Percentiles rank a stretch among this genome's conserved stretches.
These are phyloP conservation scores for Colletotrichum simmondsii DNA, from an alignment of 2,329 filamentous ascomycete species.

Conservation along the genomic window DNA sequence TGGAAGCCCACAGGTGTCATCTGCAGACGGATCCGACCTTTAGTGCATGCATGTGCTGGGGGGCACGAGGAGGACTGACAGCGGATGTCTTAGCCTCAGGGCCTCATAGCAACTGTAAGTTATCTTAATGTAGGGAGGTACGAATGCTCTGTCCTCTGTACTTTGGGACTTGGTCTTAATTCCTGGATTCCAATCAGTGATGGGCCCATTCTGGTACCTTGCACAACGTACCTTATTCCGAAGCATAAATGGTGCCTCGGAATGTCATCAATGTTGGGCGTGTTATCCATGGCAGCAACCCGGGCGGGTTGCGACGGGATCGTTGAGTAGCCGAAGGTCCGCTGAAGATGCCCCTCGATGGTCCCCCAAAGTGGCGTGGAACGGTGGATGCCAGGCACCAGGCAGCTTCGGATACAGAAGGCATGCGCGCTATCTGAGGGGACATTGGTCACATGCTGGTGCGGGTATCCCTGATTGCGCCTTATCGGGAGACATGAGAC, in stretches of 20 bases:
- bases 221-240: not conserved
- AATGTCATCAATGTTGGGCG: not conserved
- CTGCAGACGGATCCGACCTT: conserved; percentile 34
- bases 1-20: conserved; percentile 32
- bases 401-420: conserved; percentile 15
- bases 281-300: conserved; percentile 7
- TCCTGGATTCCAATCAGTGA: not conserved
- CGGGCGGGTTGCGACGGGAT: conserved; percentile 13
- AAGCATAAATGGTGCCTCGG: conserved; percentile 14
- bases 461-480: conserved; percentile 17
- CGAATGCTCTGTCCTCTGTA: not conserved
- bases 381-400: conserved; percentile 24
- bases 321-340: conserved; percentile 19
- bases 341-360: conserved; percentile 19
- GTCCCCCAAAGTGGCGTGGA: conserved; percentile 7
- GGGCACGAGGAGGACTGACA: conserved; percentile 17
- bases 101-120: too few relatives aligned
- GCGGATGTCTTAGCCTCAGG: not conserved
- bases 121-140: too few relatives aligned
- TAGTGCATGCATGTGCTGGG: conserved; percentile 32
- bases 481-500: conserved; percentile 14
- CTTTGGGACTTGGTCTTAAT: not conserved
- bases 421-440: conserved; percentile 18
- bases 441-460: conserved; percentile 29
- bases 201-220: not conserved